Evolutionary conservation across 2,329 filamentous ascomycete genomes (phyloP), one percentile per base, ranked within the genome.

Genomic region (Calonectria pseudoreteaudii): DNA sequence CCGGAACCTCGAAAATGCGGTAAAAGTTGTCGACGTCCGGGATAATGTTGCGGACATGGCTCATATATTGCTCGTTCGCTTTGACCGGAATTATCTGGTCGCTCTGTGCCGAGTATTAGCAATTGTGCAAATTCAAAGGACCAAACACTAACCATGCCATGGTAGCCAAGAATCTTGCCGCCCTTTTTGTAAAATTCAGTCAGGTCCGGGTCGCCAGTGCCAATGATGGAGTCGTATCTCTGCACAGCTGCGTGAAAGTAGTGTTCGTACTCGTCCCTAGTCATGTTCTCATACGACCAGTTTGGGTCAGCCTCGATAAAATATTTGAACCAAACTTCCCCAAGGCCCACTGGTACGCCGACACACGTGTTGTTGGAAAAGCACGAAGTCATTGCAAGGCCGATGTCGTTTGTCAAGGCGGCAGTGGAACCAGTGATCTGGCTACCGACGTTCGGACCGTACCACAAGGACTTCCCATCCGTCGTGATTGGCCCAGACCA

Each of bases 221-320:
- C 67, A 7, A 70, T 44, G 3, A 70, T 41, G 10, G 67, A 70
- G 9, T 70, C 56, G 18, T 64, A 70, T 7, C 44, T 47, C 28
- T 64, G 56, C 7, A 53, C 1, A 1, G 41, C 14, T 7, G 44
- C 44, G 13, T 64, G 44, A 13, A 53, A 41, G 18, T 70, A 70
- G 7, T 14, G 5, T 5, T 70, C 67, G 38, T 41, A 64, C 20
- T 70, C 56, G 8, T 41, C 34, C 7, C 41, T 47, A 1, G 67
- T 70, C 67, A 70, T 70, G 67, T 70, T 70, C 18, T 70, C 44
- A n/a, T 70, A 70, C 20, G 56, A 52, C 67, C 67, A 70, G 7
- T 64, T 4, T 5, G 67, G 31, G 36, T 70, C 47, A 4, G 67
- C 44, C 14, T 41, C 18, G 16, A 64, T 26, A 5, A 49, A 70